Conservation (phyloP, 2,329 filamentous ascomycete species). For the Talaromyces sp. region DNA sequence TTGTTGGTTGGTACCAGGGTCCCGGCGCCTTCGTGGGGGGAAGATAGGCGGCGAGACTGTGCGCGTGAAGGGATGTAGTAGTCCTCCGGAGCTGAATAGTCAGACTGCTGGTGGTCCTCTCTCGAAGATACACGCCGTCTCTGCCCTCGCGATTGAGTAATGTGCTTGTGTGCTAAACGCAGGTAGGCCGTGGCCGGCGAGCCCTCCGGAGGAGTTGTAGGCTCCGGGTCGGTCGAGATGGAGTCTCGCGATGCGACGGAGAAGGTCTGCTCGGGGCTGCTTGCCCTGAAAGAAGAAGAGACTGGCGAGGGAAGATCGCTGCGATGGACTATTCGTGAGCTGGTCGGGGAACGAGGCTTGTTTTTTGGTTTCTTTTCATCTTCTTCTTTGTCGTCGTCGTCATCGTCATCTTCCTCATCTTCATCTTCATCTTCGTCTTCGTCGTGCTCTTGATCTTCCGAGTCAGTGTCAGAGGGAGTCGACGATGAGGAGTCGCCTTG, state of each 20-base stretch:
- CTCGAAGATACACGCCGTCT: constrained; percentile 12
- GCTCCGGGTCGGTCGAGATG: constrained; percentile 23
- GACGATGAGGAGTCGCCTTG: constrained; percentile 10
- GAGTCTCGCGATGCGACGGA: constrained; percentile 26
- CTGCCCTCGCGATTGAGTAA: constrained; percentile 17
- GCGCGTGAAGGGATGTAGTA: constrained; percentile 25
- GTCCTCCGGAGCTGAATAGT: constrained; percentile 28
- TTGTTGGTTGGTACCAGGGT: constrained; percentile 4
- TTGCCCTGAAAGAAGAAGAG: constrained; percentile 30
- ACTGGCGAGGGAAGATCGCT: constrained; percentile 22
- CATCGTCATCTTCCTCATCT: not conserved
- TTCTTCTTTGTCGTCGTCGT: not conserved
- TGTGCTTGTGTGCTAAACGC: constrained; percentile 23
- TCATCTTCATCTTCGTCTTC: constrained; percentile 13
- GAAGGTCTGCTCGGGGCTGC: constrained; percentile 28
- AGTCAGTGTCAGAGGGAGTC: constrained; percentile 1
- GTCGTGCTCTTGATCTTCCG: constrained; percentile 21
- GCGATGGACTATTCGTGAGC: constrained; percentile 8
- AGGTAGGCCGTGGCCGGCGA: constrained; percentile 23
- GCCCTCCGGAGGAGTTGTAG: constrained; percentile 22
- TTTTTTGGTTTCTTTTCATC: not conserved
- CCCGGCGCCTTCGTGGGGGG: not conserved
- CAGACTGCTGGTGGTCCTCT: constrained; percentile 24
- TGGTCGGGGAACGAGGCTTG: not conserved
- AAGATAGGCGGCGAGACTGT: constrained; percentile 10